Conservation (phyloP, 305 asterid species). For the Solanum hybrid region DNA sequence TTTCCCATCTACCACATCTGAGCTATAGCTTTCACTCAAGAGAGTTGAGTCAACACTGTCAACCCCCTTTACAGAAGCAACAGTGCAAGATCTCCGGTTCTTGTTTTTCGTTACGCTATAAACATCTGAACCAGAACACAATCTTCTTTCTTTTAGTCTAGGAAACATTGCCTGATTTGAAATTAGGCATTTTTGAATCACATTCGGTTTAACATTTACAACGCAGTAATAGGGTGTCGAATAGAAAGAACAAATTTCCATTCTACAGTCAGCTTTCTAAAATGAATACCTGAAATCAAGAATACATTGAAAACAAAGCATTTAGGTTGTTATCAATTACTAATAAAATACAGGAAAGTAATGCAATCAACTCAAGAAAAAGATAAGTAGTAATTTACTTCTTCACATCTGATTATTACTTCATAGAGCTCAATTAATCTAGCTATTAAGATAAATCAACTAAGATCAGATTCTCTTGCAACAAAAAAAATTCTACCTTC, state of each 20-base stretch:
- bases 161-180: conserved; percentile 22
- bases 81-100: conserved; percentile 10
- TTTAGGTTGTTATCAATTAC: not conserved
- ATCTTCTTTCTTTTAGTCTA: conserved; percentile 16
- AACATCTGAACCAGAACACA: conserved; percentile 16
- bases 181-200: conserved; percentile 17
- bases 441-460: not conserved
- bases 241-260: conserved; percentile 55
- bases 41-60: conserved; percentile 33
- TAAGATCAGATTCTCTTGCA: not conserved
- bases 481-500: not conserved
- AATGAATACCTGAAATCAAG: conserved; percentile 6
- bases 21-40: conserved; percentile 26
- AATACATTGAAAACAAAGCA: not conserved
- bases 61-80: conserved; percentile 24
- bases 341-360: not conserved
- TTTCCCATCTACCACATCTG: conserved; percentile 46
- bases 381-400: not conserved
- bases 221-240: conserved; percentile 23
- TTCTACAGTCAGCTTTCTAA: conserved; percentile 25
- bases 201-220: conserved; percentile 21
- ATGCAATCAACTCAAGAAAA: not conserved
- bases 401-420: not conserved
- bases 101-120: conserved; percentile 20
- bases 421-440: not conserved